Evolutionary conservation across 2,329 filamentous ascomycete species (phyloP).

Genomic region (Trichoderma hamatum): DNA sequence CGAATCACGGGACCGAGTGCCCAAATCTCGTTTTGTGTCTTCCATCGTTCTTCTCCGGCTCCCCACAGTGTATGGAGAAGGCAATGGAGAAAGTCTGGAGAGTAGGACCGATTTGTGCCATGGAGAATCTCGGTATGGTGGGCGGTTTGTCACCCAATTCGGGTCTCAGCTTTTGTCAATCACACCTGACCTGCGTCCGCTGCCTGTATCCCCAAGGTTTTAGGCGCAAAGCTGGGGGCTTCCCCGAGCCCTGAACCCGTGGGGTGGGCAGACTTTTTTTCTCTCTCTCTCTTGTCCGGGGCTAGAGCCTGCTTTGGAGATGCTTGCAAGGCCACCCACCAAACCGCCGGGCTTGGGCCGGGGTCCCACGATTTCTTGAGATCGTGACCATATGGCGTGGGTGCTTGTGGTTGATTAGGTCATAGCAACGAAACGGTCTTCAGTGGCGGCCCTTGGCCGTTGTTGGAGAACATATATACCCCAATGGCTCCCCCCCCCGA

Average conservation of each 20-base stretch:
- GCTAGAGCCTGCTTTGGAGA: conserved; percentile 9
- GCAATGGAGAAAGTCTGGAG: conserved; percentile 21
- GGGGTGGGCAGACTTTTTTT: conserved; percentile 12
- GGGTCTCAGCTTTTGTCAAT: not conserved
- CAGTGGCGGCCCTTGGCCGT: conserved; percentile 4
- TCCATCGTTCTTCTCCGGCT: not conserved
- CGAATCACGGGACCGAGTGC: not conserved
- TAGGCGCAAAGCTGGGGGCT: conserved; percentile 4
- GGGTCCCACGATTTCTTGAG: conserved; percentile 17
- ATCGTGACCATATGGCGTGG: conserved; percentile 21
- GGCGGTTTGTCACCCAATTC: conserved; percentile 19
- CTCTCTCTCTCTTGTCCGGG: not conserved
- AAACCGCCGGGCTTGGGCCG: conserved; percentile 24
- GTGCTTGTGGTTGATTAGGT: conserved; percentile 15
- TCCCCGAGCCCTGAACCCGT: conserved; percentile 20
- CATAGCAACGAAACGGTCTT: conserved; percentile 7
- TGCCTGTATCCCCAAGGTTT: conserved; percentile 4
- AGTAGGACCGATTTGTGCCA: conserved; percentile 22
- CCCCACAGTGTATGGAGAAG: conserved; percentile 19
- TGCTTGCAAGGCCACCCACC: conserved; percentile 16
- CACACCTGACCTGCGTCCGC: conserved; percentile 18
- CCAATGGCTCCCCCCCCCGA: conserved; percentile 7
- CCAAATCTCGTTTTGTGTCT: not conserved
- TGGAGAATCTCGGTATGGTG: conserved; percentile 22
- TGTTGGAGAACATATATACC: conserved; percentile 24